Conservation (phyloP, 2,329 filamentous ascomycete species). For the Sphaerulina musiva region DNA sequence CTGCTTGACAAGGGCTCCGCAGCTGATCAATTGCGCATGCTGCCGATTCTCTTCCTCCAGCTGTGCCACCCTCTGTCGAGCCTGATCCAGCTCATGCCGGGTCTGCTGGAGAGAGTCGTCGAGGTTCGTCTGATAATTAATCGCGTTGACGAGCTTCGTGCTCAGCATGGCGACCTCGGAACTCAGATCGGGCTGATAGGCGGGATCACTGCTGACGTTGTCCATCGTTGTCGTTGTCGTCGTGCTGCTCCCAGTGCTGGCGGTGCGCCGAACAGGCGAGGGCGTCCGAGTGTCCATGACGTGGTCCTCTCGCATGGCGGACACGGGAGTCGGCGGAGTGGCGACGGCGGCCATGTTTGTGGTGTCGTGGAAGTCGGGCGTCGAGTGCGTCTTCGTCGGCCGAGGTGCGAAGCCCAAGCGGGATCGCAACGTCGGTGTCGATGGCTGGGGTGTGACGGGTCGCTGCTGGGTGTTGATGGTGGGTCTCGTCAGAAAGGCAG, state of each 20-base stretch:
- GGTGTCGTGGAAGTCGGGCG: slow-evolving; percentile 21
- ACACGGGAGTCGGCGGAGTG: slow-evolving; percentile 9
- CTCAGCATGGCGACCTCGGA: slow-evolving; percentile 82
- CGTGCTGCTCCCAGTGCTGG: slow-evolving; percentile 31
- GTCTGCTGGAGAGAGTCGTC: slow-evolving; percentile 82
- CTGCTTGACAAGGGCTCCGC: slow-evolving; percentile 69
- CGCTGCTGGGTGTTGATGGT: not conserved
- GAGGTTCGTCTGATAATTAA: slow-evolving; percentile 88
- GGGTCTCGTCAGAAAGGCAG: slow-evolving; percentile 1
- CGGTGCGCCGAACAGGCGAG: slow-evolving; percentile 27
- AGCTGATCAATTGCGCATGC: slow-evolving; percentile 61
- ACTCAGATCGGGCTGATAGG: slow-evolving; percentile 54
- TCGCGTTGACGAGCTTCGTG: slow-evolving; percentile 92
- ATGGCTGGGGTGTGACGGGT: not conserved
- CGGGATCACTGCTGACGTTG: slow-evolving; percentile 12
- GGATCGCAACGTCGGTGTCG: not conserved
- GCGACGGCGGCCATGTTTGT: slow-evolving; percentile 21
- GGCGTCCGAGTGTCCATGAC: slow-evolving; percentile 42
- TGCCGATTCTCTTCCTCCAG: slow-evolving; percentile 65
- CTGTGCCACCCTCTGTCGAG: slow-evolving; percentile 59
- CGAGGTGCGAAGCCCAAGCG: slow-evolving; percentile 17
- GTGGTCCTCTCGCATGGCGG: slow-evolving; percentile 20
- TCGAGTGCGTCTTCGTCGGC: slow-evolving; percentile 22
- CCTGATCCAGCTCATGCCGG: slow-evolving; percentile 72
- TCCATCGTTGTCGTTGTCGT: slow-evolving; percentile 32